These are phyloP conservation scores for Apiospora sp. DNA, from an alignment of 2,329 filamentous ascomycete species.

Conservation along the genomic window DNA sequence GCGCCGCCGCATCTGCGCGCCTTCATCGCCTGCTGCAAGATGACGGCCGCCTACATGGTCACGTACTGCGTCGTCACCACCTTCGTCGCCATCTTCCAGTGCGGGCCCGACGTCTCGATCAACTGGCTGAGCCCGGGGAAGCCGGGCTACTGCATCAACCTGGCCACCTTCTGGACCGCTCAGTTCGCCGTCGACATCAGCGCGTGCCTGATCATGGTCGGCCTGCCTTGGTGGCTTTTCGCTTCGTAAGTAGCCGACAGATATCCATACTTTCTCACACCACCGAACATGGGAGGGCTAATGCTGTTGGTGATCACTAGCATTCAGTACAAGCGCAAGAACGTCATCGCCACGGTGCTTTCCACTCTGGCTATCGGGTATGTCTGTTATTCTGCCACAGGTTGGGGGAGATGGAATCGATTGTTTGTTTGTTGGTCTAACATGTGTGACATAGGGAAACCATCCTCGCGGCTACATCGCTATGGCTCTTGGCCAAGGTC, in stretches of 20 bases:
- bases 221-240: background rate
- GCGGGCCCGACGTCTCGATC: background rate
- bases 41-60: background rate
- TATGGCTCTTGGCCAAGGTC: too few relatives aligned
- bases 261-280: too few relatives aligned
- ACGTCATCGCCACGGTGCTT: background rate
- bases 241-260: too few relatives aligned
- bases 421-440: too few relatives aligned
- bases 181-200: background rate
- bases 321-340: background rate
- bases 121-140: background rate
- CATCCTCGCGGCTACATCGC: too few relatives aligned
- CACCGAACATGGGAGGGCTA: too few relatives aligned
- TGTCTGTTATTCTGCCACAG: background rate
- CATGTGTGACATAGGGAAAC: too few relatives aligned
- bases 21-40: background rate
- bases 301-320: too few relatives aligned
- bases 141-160: background rate
- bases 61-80: background rate
- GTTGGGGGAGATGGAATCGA: too few relatives aligned
- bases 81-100: background rate
- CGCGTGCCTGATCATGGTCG: background rate
- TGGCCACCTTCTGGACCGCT: background rate
- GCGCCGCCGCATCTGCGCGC: background rate
- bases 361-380: background rate